Evolutionary conservation across 2,329 filamentous ascomycete genomes (phyloP).

Genomic region (Colletotrichum kahawae): DNA sequence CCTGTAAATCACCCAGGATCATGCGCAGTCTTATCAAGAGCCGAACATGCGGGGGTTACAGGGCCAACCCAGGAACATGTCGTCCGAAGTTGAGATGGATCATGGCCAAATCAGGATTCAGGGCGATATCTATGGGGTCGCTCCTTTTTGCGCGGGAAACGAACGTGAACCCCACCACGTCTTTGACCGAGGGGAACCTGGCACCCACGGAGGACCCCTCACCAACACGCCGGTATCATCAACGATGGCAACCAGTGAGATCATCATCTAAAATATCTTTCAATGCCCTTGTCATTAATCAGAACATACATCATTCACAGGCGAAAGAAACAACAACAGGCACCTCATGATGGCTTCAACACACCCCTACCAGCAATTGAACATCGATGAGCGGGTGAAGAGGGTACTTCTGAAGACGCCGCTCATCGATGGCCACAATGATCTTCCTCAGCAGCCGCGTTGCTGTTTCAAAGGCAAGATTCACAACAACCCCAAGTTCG

Average conservation of each 20-base stretch:
- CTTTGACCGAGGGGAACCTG: neutral
- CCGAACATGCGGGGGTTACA: neutral
- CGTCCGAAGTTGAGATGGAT: neutral
- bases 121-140: neutral
- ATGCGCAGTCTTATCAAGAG: neutral
- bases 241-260: neutral
- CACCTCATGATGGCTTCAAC: neutral
- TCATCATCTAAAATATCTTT: rapidly evolving
- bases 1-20: neutral
- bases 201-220: neutral
- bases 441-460: slow-evolving; percentile 32
- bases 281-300: rapidly evolving
- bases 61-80: neutral
- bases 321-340: rapidly evolving
- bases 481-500: slow-evolving; percentile 35
- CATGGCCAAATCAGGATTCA: neutral
- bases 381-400: slow-evolving; percentile 33
- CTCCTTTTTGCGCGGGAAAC: slow-evolving; percentile 6
- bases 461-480: slow-evolving; percentile 34
- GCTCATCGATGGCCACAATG: slow-evolving; percentile 40
- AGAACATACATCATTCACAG: rapidly evolving
- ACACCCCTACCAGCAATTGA: slow-evolving; percentile 6
- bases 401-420: slow-evolving; percentile 30
- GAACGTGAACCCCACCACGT: neutral
- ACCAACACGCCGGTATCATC: neutral